Percentiles rank a stretch among this genome's conserved stretches.
Conservation (phyloP, 129 eudicot species). For the Silybum marianum region DNA sequence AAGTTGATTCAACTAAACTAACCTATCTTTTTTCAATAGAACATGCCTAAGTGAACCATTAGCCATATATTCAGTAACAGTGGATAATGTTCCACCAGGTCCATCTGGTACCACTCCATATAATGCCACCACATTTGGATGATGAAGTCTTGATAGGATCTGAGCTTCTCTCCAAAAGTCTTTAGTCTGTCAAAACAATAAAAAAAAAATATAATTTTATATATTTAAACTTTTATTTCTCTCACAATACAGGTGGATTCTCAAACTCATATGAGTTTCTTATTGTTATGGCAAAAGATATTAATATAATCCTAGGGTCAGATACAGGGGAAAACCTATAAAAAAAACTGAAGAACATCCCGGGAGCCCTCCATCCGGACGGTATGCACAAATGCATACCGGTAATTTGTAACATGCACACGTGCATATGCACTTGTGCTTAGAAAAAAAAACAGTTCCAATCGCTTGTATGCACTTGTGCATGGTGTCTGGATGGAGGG, state of each 20-base stretch:
- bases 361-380: too few species aligned
- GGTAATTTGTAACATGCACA: too few species aligned
- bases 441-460: too few species aligned
- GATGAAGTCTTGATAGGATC: constrained; percentile 72
- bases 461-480: too few species aligned
- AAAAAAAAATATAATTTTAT: too few species aligned
- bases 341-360: too few species aligned
- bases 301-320: too few species aligned
- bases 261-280: not conserved
- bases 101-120: constrained; percentile 86
- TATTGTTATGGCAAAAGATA: not conserved
- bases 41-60: constrained; percentile 73
- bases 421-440: too few species aligned
- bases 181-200: constrained; percentile 42
- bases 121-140: constrained; percentile 75
- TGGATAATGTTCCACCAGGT: constrained; percentile 66
- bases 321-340: too few species aligned
- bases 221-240: not conserved
- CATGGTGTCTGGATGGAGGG: too few species aligned
- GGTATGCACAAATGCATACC: too few species aligned
- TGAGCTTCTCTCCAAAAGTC: constrained; percentile 86
- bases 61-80: constrained; percentile 66
- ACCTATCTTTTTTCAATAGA: constrained; percentile 52
- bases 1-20: constrained; percentile 24
- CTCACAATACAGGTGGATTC: not conserved